phyloP scores from a whole-genome alignment of 2,329 filamentous ascomycete genomes.

The Epichloe coenophiala region DNA sequence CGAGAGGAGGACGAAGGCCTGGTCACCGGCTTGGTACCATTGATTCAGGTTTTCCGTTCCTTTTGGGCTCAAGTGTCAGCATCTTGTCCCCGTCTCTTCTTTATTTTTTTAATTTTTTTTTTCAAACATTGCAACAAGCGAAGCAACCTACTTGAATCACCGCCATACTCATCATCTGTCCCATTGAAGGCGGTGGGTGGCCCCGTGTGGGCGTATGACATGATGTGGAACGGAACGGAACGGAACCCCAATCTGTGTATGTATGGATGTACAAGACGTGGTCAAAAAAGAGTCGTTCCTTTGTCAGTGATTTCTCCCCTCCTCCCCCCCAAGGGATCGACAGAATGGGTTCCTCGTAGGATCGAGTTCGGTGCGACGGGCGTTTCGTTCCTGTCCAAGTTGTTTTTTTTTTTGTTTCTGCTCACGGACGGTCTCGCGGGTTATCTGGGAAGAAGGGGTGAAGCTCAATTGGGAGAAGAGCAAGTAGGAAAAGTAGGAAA shows the following conservation, averaged over 20 bases:
- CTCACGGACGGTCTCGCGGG: too few species aligned
- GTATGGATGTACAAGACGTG: background rate
- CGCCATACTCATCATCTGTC: constrained; percentile 51
- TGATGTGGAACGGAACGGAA: constrained; percentile 12
- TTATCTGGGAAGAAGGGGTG: too few species aligned
- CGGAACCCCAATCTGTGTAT: too few species aligned
- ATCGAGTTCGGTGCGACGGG: too few species aligned
- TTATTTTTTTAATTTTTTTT: too few species aligned
- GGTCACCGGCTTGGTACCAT: constrained; percentile 86
- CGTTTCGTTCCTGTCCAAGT: too few species aligned
- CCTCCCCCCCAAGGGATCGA: too few species aligned
- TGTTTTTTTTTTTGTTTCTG: too few species aligned
- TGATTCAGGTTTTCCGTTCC: constrained; percentile 83
- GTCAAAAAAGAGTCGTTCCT: background rate
- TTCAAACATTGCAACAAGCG: too few species aligned
- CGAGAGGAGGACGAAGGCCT: constrained; percentile 82
- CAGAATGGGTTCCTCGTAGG: too few species aligned
- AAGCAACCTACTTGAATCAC: constrained; percentile 57
- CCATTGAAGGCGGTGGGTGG: constrained; percentile 49
- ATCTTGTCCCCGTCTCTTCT: background rate
- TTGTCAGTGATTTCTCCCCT: too few species aligned
- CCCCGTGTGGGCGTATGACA: constrained; percentile 49
- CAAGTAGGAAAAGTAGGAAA: background rate
- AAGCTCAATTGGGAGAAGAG: background rate
- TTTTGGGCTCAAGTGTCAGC: constrained; percentile 21